Base-by-base conservation (phyloP, 208 protist species). In the Borovskyia barvae region DNA sequence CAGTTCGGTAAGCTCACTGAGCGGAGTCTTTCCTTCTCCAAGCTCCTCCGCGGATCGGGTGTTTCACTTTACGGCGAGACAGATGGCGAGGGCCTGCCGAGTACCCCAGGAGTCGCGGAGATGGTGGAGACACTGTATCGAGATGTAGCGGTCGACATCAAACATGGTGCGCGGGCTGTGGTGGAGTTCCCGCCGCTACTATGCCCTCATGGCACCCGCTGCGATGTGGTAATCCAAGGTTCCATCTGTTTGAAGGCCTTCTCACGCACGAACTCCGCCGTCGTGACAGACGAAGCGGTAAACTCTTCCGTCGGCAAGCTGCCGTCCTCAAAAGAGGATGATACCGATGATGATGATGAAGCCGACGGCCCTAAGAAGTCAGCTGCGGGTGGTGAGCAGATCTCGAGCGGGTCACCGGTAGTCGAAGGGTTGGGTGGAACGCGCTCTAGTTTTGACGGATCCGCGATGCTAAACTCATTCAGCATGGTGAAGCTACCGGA, bases 121-220 rank as follows among this genome's bases (percentile, higher is more conserved):
- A 92, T 96, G 90, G 46, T 96, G 45, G 83, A 92, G 60, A 73
- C 90, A 76, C 80, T 96, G 22, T 96, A 96, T 72, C 54, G 46
- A 5, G 90, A 96, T 42, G 82, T 91, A 5, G 76, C 81, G 8
- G 54, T 51, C 4, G 87, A 93, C 28, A 40, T 63, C 1, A 56
- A 61, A 32, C 63, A 77, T 22, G 83, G 82, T 11, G 65, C 80
- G 15, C 50, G 51, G 3, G 64, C 74, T 15, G 73, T 96, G 22
- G 90, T 72, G 14, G 29, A 85, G 7, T 96, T 96, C 39, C 87
- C 90, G 3, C 59, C 60, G 3, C 46, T 71, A 1, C 69, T 96
- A 58, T 96, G 90, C 61, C 69, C 80, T 5, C 80, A 68, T 9
- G 90, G 87, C 8, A 50, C 40, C 11, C 76, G 90, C 36, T 75